These are phyloP conservation scores for Penicillium bovifimosum DNA, from an alignment of 495 filamentous ascomycete species.

Conservation along the genomic window DNA sequence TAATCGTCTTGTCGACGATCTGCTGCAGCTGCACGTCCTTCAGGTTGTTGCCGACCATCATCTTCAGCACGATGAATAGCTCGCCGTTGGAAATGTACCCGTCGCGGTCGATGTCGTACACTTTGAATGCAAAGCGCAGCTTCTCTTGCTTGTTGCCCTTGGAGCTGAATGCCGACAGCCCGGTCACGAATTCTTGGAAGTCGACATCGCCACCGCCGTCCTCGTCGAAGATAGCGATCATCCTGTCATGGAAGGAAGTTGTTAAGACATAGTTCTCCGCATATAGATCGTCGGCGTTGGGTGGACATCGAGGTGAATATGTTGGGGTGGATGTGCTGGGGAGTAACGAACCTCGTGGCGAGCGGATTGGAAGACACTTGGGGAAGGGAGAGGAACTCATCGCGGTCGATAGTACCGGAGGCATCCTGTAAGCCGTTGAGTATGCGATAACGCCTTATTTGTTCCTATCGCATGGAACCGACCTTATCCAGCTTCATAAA, in stretches of 20 bases:
- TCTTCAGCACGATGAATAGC: conserved; percentile 98
- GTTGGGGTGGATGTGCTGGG: no score
- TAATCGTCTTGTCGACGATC: conserved; percentile 97
- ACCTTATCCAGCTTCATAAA: conserved; percentile 99
- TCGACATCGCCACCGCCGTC: conserved; percentile 97
- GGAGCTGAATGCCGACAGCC: conserved; percentile 88
- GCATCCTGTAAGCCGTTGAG: conserved; percentile 61
- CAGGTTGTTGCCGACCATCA: conserved; percentile 99
- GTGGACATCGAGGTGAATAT: background rate
- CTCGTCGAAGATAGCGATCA: conserved; percentile 99
- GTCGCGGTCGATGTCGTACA: conserved; percentile 99
- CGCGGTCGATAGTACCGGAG: conserved; percentile 96
- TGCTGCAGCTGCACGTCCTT: conserved; percentile 98
- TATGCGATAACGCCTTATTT: background rate
- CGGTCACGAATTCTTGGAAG: conserved; percentile 98
- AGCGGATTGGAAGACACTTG: conserved; percentile 98
- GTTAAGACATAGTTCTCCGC: background rate
- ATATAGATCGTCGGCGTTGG: background rate
- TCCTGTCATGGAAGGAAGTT: conserved; percentile 44
- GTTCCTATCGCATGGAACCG: conserved; percentile 9
- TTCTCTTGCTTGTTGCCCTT: conserved; percentile 99
- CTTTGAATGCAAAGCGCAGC: conserved; percentile 94
- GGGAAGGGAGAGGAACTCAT: conserved; percentile 94
- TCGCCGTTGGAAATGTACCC: conserved; percentile 99
- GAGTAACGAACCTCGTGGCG: conserved; percentile 66